A percentile compares a stretch with the other conserved stretches of the same genome.
These are phyloP conservation scores for Microdochium bolleyi DNA, from an alignment of 2,329 filamentous ascomycete species.

Conservation along the genomic window DNA sequence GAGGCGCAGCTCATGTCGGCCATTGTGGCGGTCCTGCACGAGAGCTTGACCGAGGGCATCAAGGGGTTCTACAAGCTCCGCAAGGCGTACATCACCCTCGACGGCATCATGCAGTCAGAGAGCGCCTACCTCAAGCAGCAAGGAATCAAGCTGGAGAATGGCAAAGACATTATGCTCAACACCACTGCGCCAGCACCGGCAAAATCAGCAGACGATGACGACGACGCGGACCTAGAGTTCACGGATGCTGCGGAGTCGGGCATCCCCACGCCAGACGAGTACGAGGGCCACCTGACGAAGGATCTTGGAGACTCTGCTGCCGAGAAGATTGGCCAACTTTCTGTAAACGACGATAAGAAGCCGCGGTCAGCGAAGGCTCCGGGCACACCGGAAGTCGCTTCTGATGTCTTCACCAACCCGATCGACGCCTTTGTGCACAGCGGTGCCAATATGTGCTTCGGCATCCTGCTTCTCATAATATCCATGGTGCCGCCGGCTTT, in stretches of 20 bases:
- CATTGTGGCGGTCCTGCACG: conserved; percentile 81
- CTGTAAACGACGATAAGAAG: conserved; percentile 8
- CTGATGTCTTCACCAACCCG: conserved; percentile 61
- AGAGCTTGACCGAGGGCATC: conserved; percentile 85
- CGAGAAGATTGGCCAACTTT: conserved; percentile 15
- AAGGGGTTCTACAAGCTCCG: conserved; percentile 89
- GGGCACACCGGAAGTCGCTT: conserved; percentile 39
- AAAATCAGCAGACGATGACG: conserved; percentile 13
- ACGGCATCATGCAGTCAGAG: conserved; percentile 71
- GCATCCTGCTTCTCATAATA: conserved; percentile 76
- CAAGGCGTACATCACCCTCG: conserved; percentile 78
- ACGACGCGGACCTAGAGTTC: conserved; percentile 45
- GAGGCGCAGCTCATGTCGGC: conserved; percentile 85
- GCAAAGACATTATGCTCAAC: conserved; percentile 19
- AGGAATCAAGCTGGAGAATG: conserved; percentile 16
- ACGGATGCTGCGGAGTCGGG: conserved; percentile 47
- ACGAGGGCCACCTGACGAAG: conserved; percentile 35
- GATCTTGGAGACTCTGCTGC: conserved; percentile 14
- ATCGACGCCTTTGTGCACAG: conserved; percentile 86
- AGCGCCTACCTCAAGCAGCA: conserved; percentile 38
- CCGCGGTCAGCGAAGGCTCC: neutral
- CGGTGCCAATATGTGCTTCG: conserved; percentile 83
- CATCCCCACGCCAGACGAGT: conserved; percentile 33
- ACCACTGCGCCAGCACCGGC: conserved; percentile 3
- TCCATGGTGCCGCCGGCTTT: conserved; percentile 90